Evolutionary conservation across 345 rosid species (phyloP).

Genomic region (Conringia planisiliqua): DNA sequence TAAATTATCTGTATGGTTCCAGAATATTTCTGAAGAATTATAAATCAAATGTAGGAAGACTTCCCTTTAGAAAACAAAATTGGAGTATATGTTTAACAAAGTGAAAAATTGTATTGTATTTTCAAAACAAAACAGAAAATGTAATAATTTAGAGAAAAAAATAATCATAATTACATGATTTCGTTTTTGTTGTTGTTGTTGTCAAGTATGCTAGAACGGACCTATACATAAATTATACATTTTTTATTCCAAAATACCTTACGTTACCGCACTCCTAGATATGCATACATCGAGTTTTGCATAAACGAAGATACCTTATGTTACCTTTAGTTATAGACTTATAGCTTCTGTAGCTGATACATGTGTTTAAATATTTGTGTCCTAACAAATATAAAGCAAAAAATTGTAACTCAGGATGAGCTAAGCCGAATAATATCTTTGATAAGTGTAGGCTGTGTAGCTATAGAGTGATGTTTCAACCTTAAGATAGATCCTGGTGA

Average conservation of each 20-base stretch:
- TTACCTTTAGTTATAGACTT: not conserved
- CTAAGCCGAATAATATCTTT: not conserved
- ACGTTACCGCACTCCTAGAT: not conserved
- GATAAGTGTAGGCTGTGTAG: not conserved
- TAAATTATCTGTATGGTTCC: not conserved
- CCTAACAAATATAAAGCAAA: not conserved
- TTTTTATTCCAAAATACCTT: not conserved
- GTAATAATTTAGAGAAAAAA: not conserved
- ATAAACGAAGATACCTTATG: not conserved
- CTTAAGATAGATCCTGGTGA: not conserved
- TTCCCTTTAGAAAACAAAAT: not conserved
- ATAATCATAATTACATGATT: not conserved
- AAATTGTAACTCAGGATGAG: not conserved
- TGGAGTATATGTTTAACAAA: not conserved
- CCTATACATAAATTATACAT: not conserved
- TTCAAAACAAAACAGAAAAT: not conserved
- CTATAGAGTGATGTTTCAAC: not conserved
- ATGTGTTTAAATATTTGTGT: not conserved
- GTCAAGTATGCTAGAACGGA: not conserved
- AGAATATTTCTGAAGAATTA: not conserved
- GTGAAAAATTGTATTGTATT: not conserved
- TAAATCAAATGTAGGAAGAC: not conserved
- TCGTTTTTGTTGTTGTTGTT: not conserved
- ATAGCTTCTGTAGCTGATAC: not conserved
- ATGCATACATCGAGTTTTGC: not conserved